Conservation (phyloP, 2,329 filamentous ascomycete genomes). For the Penicillium oxalicum region DNA sequence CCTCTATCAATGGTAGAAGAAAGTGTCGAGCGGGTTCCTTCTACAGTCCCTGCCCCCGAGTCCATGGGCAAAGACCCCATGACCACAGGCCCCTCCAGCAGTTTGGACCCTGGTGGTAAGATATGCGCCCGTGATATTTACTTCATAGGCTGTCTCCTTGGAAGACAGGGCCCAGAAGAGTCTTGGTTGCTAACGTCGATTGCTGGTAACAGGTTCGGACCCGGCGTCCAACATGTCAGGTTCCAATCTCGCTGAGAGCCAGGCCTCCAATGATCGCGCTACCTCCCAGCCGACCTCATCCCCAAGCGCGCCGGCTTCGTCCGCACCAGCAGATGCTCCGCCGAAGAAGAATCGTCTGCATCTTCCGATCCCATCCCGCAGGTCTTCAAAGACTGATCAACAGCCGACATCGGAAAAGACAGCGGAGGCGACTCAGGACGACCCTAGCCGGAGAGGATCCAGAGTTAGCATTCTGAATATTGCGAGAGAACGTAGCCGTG, state of each 20-base stretch:
- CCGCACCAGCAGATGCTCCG: conserved; percentile 16
- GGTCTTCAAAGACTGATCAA: conserved; percentile 35
- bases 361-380: conserved; percentile 34
- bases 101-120: conserved; percentile 26
- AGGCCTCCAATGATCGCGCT: conserved; percentile 17
- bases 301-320: conserved; percentile 5
- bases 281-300: conserved; percentile 14
- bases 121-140: conserved; percentile 1
- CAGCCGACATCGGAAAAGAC: conserved; percentile 29
- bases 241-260: conserved; percentile 19
- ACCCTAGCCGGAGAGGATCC: conserved; percentile 53
- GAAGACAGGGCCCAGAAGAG: neutral
- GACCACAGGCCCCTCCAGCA: conserved; percentile 31
- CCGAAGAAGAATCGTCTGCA: conserved; percentile 36
- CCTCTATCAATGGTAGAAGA: conserved; percentile 34
- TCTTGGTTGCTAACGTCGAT: conserved; percentile 10
- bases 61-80: conserved; percentile 30
- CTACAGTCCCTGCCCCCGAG: conserved; percentile 24
- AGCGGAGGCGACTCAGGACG: conserved; percentile 30
- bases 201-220: conserved; percentile 21
- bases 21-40: conserved; percentile 28
- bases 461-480: conserved; percentile 60
- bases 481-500: conserved; percentile 61
- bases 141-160: too few relatives aligned
- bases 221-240: conserved; percentile 18